Conservation (phyloP, 768 basidiomycete genomes). For the Collybiopsis confluens region DNA sequence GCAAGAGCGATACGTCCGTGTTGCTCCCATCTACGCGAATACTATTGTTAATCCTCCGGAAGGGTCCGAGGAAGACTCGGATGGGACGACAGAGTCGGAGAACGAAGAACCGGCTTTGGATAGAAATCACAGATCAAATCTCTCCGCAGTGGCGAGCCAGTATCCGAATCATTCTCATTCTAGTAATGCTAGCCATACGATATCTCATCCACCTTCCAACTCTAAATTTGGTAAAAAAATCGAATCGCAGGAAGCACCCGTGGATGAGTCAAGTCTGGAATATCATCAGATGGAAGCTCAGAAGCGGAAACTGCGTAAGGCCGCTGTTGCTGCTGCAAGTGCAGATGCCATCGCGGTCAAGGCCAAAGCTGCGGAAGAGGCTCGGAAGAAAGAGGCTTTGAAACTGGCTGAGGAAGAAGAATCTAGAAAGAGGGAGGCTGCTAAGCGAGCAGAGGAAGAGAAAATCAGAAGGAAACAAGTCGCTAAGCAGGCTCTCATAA, state of each 20-base stretch:
- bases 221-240: background rate
- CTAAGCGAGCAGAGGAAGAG: conserved; percentile 22
- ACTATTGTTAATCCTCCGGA: background rate
- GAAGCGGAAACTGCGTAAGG: background rate
- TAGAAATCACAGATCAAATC: background rate
- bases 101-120: background rate
- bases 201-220: background rate
- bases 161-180: background rate
- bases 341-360: background rate
- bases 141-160: background rate
- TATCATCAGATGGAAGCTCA: conserved; percentile 1
- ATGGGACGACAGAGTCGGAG: background rate
- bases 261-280: background rate
- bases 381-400: background rate
- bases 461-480: background rate
- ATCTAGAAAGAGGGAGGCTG: conserved; percentile 4
- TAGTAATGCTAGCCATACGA: background rate
- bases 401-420: conserved; percentile 15
- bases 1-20: background rate
- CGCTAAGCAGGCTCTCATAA: background rate
- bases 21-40: background rate
- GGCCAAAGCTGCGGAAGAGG: background rate
- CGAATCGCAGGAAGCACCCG: background rate
- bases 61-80: background rate
- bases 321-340: background rate